Evolutionary conservation across 2,329 filamentous ascomycete species (phyloP).

Genomic region (Raffaelea arxii): DNA sequence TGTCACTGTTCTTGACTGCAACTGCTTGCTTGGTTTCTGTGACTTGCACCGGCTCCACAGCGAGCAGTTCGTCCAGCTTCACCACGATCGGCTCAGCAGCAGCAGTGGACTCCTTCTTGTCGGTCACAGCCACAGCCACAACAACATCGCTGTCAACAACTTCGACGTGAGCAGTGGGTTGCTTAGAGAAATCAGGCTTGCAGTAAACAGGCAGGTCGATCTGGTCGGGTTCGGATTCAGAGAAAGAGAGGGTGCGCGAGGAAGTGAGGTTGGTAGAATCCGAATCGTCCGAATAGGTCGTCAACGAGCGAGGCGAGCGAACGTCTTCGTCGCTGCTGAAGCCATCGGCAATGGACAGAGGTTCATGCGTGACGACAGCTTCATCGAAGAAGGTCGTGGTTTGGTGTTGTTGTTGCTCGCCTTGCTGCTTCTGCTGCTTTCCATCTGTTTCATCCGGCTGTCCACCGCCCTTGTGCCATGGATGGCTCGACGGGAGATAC

Average conservation of each 20-base stretch:
- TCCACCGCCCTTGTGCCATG: conserved; percentile 23
- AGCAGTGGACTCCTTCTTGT: too few relatives aligned
- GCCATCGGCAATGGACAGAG: conserved; percentile 21
- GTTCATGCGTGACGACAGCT: conserved; percentile 35
- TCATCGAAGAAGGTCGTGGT: conserved; percentile 32
- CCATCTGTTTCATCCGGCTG: neutral
- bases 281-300: conserved; percentile 34
- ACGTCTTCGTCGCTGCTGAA: conserved; percentile 13
- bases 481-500: conserved; percentile 43
- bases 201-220: conserved; percentile 7
- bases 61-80: neutral
- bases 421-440: neutral
- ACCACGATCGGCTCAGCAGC: too few relatives aligned
- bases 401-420: neutral
- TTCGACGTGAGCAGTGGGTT: conserved; percentile 15
- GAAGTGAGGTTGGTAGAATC: conserved; percentile 29
- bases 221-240: conserved; percentile 36
- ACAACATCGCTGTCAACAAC: too few relatives aligned
- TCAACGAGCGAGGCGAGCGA: conserved; percentile 40
- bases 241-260: conserved; percentile 41
- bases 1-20: neutral
- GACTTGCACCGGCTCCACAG: conserved; percentile 1
- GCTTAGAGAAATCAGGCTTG: conserved; percentile 1
- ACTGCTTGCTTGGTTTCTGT: neutral
- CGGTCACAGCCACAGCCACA: too few relatives aligned